A percentile compares a stretch with the other conserved stretches of the same genome.
These are phyloP conservation scores for Eutrema heterophyllum DNA, from an alignment of 345 rosid species.

Conservation along the genomic window DNA sequence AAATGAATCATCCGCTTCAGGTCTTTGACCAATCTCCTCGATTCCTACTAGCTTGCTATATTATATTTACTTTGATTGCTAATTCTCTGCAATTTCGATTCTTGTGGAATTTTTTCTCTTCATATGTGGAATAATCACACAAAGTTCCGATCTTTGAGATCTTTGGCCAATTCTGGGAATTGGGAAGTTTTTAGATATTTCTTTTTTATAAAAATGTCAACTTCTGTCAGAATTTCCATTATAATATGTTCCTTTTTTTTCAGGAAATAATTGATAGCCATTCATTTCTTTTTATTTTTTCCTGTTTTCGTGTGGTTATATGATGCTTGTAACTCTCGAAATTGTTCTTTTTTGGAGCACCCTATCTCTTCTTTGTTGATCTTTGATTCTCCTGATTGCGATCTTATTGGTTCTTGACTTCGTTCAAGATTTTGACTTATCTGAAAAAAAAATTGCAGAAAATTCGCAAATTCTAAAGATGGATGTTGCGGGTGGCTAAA, in stretches of 20 bases:
- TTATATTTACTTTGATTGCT: background rate
- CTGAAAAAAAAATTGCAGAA: slow-evolving; percentile 25
- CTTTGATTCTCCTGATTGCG: background rate
- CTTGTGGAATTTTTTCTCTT: background rate
- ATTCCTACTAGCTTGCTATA: background rate
- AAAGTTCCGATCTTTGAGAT: slow-evolving; percentile 12
- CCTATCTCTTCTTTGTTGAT: slow-evolving; percentile 12
- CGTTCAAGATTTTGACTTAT: slow-evolving; percentile 16
- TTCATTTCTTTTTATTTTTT: background rate
- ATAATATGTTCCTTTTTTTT: background rate
- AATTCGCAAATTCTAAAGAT: slow-evolving; percentile 28
- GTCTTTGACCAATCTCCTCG: background rate
- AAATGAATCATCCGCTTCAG: slow-evolving; percentile 2
- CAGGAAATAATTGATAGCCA: slow-evolving; percentile 1
- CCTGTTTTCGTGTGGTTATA: slow-evolving; percentile 12
- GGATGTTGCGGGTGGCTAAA: slow-evolving; percentile 78
- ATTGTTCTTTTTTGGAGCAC: background rate
- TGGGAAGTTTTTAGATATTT: too few relatives aligned
- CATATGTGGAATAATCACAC: background rate
- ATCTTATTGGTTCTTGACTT: slow-evolving; percentile 26
- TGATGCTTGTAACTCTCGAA: background rate
- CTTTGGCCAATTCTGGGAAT: slow-evolving; percentile 2
- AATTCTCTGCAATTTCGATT: background rate
- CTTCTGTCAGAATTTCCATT: background rate
- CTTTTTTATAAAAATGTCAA: background rate